These are phyloP conservation scores for Stephanodiscus minutulus DNA, from an alignment of 108 stramenopile genomes.

Conservation along the genomic window DNA sequence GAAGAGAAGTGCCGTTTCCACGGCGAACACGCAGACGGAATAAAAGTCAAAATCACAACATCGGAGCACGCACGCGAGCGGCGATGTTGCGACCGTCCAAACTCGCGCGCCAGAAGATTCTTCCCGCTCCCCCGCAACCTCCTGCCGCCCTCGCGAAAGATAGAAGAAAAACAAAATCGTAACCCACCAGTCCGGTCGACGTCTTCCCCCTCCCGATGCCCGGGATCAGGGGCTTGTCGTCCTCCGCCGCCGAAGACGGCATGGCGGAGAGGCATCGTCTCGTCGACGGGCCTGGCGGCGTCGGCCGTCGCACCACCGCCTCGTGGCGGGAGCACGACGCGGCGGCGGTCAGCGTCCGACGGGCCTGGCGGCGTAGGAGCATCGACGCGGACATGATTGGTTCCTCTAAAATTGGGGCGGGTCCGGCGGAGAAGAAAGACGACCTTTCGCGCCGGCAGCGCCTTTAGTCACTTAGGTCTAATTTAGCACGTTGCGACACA, in stretches of 20 bases:
- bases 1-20: no score
- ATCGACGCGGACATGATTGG: slow-evolving; percentile 40
- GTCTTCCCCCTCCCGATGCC: slow-evolving; percentile 88
- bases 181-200: slow-evolving; percentile 87
- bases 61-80: no score
- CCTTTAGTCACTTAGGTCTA: neutral
- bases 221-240: slow-evolving; percentile 56
- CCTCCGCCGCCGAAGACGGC: slow-evolving; percentile 7
- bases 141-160: no score
- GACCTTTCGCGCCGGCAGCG: neutral
- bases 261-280: slow-evolving; percentile 28
- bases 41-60: no score
- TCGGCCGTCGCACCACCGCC: neutral
- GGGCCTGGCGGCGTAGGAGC: slow-evolving; percentile 26
- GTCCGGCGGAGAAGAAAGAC: no score
- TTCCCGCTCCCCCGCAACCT: no score
- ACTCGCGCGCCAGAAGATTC: no score
- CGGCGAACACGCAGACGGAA: no score
- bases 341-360: slow-evolving; percentile 9
- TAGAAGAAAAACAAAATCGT: neutral
- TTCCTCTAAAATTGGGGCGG: neutral
- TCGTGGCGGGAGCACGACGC: neutral
- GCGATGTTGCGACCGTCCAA: no score
- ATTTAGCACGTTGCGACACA: neutral
- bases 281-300: neutral